Evolutionary conservation across 805 yeast genomes (phyloP), one percentile per base, ranked within the genome.

Genomic region (Candida michaelii): DNA sequence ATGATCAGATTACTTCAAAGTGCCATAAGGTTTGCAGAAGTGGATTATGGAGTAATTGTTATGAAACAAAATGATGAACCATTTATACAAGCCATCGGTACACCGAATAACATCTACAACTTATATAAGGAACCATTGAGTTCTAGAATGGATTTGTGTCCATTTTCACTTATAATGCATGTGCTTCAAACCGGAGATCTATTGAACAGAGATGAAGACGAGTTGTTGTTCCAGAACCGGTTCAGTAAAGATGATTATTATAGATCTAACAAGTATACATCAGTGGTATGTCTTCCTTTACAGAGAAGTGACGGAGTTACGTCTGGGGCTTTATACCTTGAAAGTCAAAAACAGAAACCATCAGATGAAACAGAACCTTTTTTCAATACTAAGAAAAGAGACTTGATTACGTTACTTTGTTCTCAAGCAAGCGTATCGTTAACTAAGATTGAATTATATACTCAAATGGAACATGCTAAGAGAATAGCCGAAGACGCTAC

Each of bases 371-470:
- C 5, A n/a, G 30, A 24, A 17, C 54, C 39, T n/a, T 43, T 59
- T 24, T 65, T 68, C 46, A 56, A 63, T 9, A 52, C 56, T 9
- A 62, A 60, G 13, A 66, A 67, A 43, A 50, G 65, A n/a, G 74
- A 71, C 40, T 52, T 76, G 36, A 56, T 70, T 4, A 59, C 60
- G 5, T 59, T 77, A 40, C 56, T 77, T 30, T 71, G 79, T 44
- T 66, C 77, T 0, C 81, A 76, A 49, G 78, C 79, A 5, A 76
- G 77, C 0, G 77, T 77, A 14, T 71, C 81, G 1, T 56, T 77
- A 17, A 71, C 69, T 24, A 76, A 77, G 47, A 69, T 77, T 0
- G 60, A 63, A 27, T 56, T 77, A 13, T 76, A 74, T 50, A 52
- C 62, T 9, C 76, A 74, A 48, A 72, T 77, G 71, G 74, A 72